Percentiles rank a stretch among this genome's conserved stretches.
Evolutionary conservation across 202 grass and related monocot species (phyloP).

Genomic region (Saccharum hybrid): DNA sequence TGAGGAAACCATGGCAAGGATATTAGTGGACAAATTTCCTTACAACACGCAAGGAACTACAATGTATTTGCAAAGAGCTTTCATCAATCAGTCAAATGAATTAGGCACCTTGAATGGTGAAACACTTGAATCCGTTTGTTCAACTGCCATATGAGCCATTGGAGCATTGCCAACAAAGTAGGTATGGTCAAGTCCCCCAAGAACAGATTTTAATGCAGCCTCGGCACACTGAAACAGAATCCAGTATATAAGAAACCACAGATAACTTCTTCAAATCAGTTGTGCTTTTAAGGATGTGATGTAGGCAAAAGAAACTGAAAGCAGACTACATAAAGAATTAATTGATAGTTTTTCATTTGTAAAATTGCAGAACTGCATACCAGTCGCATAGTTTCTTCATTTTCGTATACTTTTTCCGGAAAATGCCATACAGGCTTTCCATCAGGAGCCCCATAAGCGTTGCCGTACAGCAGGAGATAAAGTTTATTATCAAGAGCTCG

Average conservation of each 20-base stretch:
- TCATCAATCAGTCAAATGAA: not conserved
- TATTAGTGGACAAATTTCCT: not conserved
- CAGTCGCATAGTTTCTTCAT: constrained; percentile 79
- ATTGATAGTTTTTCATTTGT: not conserved
- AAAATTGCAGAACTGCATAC: constrained; percentile 48
- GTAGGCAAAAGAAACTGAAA: constrained; percentile 35
- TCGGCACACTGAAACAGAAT: constrained; percentile 86
- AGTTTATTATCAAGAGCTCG: constrained; percentile 90
- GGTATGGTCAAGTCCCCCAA: constrained; percentile 77
- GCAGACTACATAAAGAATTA: constrained; percentile 13
- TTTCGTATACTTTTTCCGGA: constrained; percentile 93
- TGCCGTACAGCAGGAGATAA: constrained; percentile 91
- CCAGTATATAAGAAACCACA: constrained; percentile 21
- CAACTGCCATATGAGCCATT: constrained; percentile 88
- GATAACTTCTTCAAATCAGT: not conserved
- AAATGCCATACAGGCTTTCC: constrained; percentile 89
- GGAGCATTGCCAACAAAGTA: constrained; percentile 99
- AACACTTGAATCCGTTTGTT: constrained; percentile 51
- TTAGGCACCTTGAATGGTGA: constrained; percentile 74
- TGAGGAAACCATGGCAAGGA: constrained; percentile 26
- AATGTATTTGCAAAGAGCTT: constrained; percentile 1
- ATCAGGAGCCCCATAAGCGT: constrained; percentile 64
- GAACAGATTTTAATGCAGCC: constrained; percentile 81
- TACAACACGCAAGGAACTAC: constrained; percentile 19
- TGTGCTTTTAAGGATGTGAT: not conserved